Evolutionary conservation across 1,139 yeast genomes (phyloP).

Genomic region (Tardiomyces blankii): DNA sequence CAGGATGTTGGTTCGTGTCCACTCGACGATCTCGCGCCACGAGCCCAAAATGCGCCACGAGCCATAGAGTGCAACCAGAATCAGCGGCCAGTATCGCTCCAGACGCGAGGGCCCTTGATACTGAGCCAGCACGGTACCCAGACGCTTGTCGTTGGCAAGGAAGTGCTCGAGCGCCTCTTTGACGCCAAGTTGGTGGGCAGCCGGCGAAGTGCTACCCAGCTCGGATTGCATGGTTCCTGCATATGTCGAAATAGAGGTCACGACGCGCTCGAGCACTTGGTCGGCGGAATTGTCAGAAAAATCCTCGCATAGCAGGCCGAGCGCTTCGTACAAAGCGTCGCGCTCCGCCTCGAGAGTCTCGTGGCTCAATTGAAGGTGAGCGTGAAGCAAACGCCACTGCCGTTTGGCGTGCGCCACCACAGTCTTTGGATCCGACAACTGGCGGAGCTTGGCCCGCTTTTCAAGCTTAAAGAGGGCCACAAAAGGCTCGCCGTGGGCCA

Average conservation of each 20-base stretch:
- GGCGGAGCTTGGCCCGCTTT: background rate
- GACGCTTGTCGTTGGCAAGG: background rate
- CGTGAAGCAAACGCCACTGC: background rate
- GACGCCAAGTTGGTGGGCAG: background rate
- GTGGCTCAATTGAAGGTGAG: constrained; percentile 1
- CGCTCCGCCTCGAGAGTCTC: constrained; percentile 1
- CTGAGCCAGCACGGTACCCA: background rate
- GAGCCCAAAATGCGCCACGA: constrained; percentile 40
- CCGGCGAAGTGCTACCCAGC: background rate
- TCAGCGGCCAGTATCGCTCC: constrained; percentile 59
- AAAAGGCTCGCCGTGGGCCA: background rate
- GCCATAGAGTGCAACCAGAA: constrained; percentile 19
- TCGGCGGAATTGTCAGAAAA: background rate
- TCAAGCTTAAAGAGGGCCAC: background rate
- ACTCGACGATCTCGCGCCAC: constrained; percentile 39
- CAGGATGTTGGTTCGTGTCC: constrained; percentile 47
- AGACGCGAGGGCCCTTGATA: constrained; percentile 38
- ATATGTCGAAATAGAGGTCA: background rate
- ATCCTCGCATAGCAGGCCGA: background rate
- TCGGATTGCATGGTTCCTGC: background rate
- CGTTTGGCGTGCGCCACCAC: background rate
- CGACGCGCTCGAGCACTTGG: background rate
- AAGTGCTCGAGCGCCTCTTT: background rate
- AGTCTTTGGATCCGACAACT: background rate
- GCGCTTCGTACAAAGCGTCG: background rate